These are phyloP conservation scores for Penicillium sp. DNA, from an alignment of 2,329 filamentous ascomycete species.

Conservation along the genomic window DNA sequence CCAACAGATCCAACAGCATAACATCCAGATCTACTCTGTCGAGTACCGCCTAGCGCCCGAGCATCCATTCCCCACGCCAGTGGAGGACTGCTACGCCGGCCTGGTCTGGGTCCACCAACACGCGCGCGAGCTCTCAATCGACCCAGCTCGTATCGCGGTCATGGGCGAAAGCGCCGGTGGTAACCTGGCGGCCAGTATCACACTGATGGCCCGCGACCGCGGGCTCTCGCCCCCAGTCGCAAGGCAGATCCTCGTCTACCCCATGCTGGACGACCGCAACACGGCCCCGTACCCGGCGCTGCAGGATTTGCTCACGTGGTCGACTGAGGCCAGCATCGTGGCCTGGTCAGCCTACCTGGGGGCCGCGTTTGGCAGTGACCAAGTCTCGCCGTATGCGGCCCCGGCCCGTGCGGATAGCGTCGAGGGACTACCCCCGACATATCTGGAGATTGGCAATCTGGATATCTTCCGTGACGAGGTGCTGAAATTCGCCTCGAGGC, in stretches of 20 bases:
- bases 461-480: constrained; percentile 50
- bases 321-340: constrained; percentile 40
- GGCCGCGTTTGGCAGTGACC: constrained; percentile 33
- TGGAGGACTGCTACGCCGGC: constrained; percentile 31
- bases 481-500: constrained; percentile 43
- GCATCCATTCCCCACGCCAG: constrained; percentile 22
- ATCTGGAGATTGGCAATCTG: constrained; percentile 48
- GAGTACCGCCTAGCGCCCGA: constrained; percentile 32
- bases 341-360: constrained; percentile 49
- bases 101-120: constrained; percentile 44
- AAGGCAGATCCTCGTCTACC: constrained; percentile 50
- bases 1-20: constrained; percentile 18
- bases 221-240: constrained; percentile 32
- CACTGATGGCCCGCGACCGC: constrained; percentile 43
- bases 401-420: constrained; percentile 41
- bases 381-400: constrained; percentile 40
- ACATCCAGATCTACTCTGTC: constrained; percentile 29
- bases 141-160: constrained; percentile 44
- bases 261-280: constrained; percentile 53
- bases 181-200: constrained; percentile 43
- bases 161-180: constrained; percentile 50
- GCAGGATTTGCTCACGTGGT: constrained; percentile 41
- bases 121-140: constrained; percentile 44
- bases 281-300: constrained; percentile 36
- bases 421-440: constrained; percentile 46